These are phyloP conservation scores for Cordyceps fumosorosea DNA, from an alignment of 2,329 filamentous ascomycete genomes.

Conservation along the genomic window DNA sequence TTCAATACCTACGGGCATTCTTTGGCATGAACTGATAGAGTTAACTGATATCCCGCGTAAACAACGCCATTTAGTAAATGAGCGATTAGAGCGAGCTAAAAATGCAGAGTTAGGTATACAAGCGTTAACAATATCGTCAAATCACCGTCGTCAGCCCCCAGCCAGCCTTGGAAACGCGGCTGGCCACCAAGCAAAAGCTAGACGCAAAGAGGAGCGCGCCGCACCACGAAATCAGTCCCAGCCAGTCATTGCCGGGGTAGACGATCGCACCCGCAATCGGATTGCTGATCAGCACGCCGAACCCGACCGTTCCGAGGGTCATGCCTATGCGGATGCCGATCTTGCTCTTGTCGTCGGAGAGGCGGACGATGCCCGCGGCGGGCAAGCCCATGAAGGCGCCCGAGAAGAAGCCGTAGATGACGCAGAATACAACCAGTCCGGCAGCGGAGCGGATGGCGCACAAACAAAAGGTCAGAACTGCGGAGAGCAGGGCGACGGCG, in stretches of 20 bases:
- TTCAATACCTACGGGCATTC: too few relatives aligned
- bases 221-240: conserved; percentile 1
- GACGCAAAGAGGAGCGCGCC: not conserved
- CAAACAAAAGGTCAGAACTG: conserved; percentile 34
- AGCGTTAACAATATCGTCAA: not conserved
- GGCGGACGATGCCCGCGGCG: conserved; percentile 32
- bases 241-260: not conserved
- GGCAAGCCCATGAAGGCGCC: conserved; percentile 38
- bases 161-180: conserved; percentile 3
- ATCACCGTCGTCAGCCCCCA: not conserved
- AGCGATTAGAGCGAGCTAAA: not conserved
- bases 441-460: conserved; percentile 28
- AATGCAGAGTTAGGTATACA: not conserved
- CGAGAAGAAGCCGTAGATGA: conserved; percentile 40
- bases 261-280: conserved; percentile 34
- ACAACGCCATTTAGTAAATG: not conserved
- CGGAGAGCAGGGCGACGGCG: conserved; percentile 26
- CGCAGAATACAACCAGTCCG: conserved; percentile 33
- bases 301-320: conserved; percentile 23
- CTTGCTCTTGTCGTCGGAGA: conserved; percentile 30
- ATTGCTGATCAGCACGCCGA: conserved; percentile 44
- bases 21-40: too few relatives aligned
- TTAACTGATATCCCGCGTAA: too few relatives aligned
- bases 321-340: conserved; percentile 32
- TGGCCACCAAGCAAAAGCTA: not conserved